A percentile compares a stretch with the other conserved stretches of the same genome.
These are phyloP conservation scores for Podospora conica DNA, from an alignment of 495 filamentous ascomycete genomes.

Conservation along the genomic window DNA sequence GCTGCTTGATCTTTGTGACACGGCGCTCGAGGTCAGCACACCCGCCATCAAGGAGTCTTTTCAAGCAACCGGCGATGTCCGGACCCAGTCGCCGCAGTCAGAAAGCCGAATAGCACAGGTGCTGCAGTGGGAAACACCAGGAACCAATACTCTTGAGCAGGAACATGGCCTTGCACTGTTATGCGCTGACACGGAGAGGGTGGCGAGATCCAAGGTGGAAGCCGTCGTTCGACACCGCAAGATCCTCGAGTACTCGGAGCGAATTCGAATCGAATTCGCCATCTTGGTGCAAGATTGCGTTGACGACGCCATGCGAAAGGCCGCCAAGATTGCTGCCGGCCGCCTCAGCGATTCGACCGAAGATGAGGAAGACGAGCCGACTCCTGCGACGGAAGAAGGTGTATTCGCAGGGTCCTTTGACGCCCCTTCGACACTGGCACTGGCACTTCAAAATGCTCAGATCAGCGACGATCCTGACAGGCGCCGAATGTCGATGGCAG, in stretches of 20 bases:
- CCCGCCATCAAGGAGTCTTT: slow-evolving; percentile 80
- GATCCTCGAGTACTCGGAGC: slow-evolving; percentile 92
- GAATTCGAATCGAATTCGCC: slow-evolving; percentile 88
- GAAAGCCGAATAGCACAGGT: slow-evolving; percentile 91
- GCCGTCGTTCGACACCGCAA: slow-evolving; percentile 83
- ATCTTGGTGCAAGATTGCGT: slow-evolving; percentile 92
- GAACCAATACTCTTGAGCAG: slow-evolving; percentile 84
- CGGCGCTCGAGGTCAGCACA: slow-evolving; percentile 87
- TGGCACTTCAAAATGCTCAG: slow-evolving; percentile 46
- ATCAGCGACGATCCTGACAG: slow-evolving; percentile 35
- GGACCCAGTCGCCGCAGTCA: slow-evolving; percentile 90
- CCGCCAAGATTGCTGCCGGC: slow-evolving; percentile 77
- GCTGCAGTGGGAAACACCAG: slow-evolving; percentile 89
- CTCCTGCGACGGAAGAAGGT: slow-evolving; percentile 38
- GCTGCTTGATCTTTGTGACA: slow-evolving; percentile 91
- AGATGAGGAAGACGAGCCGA: slow-evolving; percentile 41
- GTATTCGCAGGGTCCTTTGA: slow-evolving; percentile 51
- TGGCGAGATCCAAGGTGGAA: slow-evolving; percentile 83
- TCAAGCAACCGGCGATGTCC: slow-evolving; percentile 62
- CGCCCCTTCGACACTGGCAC: slow-evolving; percentile 50
- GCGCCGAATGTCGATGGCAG: slow-evolving; percentile 36
- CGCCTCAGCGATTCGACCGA: slow-evolving; percentile 73
- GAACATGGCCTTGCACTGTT: slow-evolving; percentile 86
- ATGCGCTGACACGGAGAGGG: slow-evolving; percentile 77
- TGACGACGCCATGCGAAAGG: slow-evolving; percentile 83